Conservation (phyloP, 75 land plant species). For the Pinus albicaulis region DNA sequence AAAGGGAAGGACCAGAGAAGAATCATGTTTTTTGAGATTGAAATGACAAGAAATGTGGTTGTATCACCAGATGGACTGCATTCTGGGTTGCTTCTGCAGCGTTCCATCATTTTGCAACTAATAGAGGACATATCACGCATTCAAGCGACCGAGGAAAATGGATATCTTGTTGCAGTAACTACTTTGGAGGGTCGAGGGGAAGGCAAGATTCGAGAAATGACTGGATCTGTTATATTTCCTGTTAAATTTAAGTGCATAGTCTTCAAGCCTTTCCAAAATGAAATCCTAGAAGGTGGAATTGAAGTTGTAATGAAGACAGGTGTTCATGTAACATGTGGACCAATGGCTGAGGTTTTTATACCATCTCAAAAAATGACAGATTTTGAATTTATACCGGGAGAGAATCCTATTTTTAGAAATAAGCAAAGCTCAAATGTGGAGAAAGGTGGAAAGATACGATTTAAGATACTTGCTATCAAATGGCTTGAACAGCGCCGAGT, state of each 20-base stretch:
- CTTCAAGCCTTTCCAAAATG: slow-evolving; percentile 53
- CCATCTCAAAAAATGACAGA: slow-evolving; percentile 46
- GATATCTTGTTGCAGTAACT: slow-evolving; percentile 61
- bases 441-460: slow-evolving; percentile 37
- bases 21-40: slow-evolving; percentile 61
- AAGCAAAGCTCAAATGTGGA: slow-evolving; percentile 34
- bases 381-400: slow-evolving; percentile 39
- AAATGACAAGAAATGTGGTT: slow-evolving; percentile 48
- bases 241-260: slow-evolving; percentile 63
- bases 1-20: not conserved
- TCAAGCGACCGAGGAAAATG: slow-evolving; percentile 71
- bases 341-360: slow-evolving; percentile 45
- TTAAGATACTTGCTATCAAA: slow-evolving; percentile 53
- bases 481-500: slow-evolving; percentile 30
- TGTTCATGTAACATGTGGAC: slow-evolving; percentile 59
- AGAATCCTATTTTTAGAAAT: slow-evolving; percentile 38
- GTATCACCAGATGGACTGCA: slow-evolving; percentile 52
- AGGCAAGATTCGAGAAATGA: slow-evolving; percentile 49
- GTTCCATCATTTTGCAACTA: slow-evolving; percentile 47
- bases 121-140: slow-evolving; percentile 40
- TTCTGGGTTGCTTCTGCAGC: slow-evolving; percentile 32
- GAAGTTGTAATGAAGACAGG: slow-evolving; percentile 50
- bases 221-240: slow-evolving; percentile 67
- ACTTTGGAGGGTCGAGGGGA: slow-evolving; percentile 50
- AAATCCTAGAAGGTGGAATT: slow-evolving; percentile 56